phyloP scores from a whole-genome alignment of 1,139 yeast genomes.

The Kluyveromyces marxianus region DNA sequence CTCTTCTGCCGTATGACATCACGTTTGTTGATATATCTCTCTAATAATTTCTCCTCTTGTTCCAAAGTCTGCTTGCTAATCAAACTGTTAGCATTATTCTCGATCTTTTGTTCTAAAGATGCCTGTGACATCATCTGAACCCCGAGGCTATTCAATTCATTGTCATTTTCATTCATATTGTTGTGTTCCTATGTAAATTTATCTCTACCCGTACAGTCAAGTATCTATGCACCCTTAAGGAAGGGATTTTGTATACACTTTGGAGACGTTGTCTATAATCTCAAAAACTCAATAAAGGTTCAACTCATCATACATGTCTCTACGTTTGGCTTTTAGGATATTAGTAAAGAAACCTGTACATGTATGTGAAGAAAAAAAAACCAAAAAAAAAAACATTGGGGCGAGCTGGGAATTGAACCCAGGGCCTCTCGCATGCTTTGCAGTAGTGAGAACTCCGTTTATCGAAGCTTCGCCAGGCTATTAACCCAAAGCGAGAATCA shows the following conservation, averaged over 20 bases:
- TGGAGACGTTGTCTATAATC: too few relatives aligned
- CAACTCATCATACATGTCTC: background rate
- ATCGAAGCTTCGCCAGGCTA: conserved; percentile 15
- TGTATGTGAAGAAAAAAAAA: background rate
- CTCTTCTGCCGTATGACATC: conserved; percentile 40
- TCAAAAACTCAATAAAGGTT: too few relatives aligned
- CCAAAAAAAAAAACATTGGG: conserved; percentile 14
- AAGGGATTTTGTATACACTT: too few relatives aligned
- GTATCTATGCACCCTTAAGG: too few relatives aligned
- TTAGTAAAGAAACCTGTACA: background rate
- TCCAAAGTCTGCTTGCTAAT: conserved; percentile 59
- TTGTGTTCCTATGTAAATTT: background rate
- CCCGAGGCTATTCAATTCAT: conserved; percentile 33
- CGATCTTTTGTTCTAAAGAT: conserved; percentile 63
- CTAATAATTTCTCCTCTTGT: conserved; percentile 64
- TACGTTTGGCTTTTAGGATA: background rate
- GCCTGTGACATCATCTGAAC: conserved; percentile 64
- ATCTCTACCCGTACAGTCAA: background rate
- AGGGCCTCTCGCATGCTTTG: conserved; percentile 25
- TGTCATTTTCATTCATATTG: conserved; percentile 9
- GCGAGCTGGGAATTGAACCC: conserved; percentile 27
- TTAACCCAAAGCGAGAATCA: conserved; percentile 24
- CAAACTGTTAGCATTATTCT: conserved; percentile 58
- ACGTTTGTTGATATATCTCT: conserved; percentile 49
- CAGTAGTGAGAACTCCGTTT: conserved; percentile 12